phyloP scores from a whole-genome alignment of 73 alveolate genomes.

The Paramecium biaurelia region DNA sequence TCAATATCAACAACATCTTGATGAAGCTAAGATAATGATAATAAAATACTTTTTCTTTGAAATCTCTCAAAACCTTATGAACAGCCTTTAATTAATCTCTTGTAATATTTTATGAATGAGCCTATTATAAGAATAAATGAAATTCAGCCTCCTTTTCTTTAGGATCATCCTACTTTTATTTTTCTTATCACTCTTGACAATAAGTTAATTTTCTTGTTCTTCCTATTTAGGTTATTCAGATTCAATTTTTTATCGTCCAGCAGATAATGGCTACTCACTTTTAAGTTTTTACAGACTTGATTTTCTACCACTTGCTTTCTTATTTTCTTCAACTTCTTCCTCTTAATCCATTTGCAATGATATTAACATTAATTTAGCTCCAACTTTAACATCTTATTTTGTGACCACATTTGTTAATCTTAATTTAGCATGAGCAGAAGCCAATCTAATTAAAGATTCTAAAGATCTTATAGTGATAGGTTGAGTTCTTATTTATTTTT shows the following conservation, averaged over 20 bases:
- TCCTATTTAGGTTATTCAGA: conserved; percentile 8
- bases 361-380: conserved; percentile 57
- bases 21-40: neutral
- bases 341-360: neutral
- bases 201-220: neutral
- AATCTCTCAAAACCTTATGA: neutral
- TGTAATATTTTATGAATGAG: neutral
- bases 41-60: neutral
- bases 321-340: conserved; percentile 26
- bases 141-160: conserved; percentile 10
- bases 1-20: conserved; percentile 19
- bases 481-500: conserved; percentile 70
- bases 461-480: conserved; percentile 97
- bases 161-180: neutral
- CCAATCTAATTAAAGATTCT: conserved; percentile 94
- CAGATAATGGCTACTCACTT: neutral
- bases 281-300: neutral
- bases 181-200: conserved; percentile 19
- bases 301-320: neutral
- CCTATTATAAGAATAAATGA: neutral
- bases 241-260: neutral
- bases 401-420: conserved; percentile 79
- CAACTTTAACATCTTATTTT: conserved; percentile 78
- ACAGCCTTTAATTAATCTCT: conserved; percentile 25
- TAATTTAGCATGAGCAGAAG: conserved; percentile 97